A percentile compares a stretch with the other conserved stretches of the same genome.
phyloP scores from a whole-genome alignment of 139 green algal species.

The Picochlorum sp. region DNA sequence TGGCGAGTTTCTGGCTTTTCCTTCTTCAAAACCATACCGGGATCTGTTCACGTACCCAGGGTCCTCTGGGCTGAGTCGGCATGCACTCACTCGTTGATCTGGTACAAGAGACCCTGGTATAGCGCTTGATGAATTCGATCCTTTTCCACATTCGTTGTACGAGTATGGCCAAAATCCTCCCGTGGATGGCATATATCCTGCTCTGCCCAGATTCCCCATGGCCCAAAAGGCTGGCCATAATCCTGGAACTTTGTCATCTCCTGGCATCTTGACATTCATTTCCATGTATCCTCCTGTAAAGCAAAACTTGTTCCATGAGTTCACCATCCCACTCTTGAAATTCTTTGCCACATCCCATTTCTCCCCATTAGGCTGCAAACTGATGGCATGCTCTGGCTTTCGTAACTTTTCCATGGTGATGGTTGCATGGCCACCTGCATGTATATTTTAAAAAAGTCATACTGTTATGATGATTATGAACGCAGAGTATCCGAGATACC shows the following conservation, averaged over 20 bases:
- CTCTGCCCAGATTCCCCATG: constrained; percentile 41
- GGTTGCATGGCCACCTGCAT: constrained; percentile 10
- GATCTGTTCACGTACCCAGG: constrained; percentile 4
- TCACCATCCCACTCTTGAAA: constrained; percentile 33
- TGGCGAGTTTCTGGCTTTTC: constrained; percentile 25
- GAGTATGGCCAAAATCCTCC: constrained; percentile 37
- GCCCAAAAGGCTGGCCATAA: constrained; percentile 38
- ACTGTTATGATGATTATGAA: no score
- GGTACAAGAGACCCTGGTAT: constrained; percentile 1
- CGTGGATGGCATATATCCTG: constrained; percentile 32
- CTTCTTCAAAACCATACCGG: constrained; percentile 8
- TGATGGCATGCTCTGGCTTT: not conserved
- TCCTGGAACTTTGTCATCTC: constrained; percentile 19
- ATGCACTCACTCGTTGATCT: not conserved
- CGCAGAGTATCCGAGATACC: no score
- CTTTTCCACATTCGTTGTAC: constrained; percentile 32
- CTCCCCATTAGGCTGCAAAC: constrained; percentile 19
- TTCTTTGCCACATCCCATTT: constrained; percentile 2
- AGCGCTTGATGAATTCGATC: not conserved
- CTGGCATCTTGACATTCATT: constrained; percentile 34
- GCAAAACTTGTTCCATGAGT: constrained; percentile 52
- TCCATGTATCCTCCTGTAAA: constrained; percentile 48
- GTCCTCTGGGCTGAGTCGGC: not conserved
- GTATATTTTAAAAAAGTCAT: no score
- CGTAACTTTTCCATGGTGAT: constrained; percentile 24